phyloP scores from a whole-genome alignment of 208 protist genomes.

The Crithidia mellificae region DNA sequence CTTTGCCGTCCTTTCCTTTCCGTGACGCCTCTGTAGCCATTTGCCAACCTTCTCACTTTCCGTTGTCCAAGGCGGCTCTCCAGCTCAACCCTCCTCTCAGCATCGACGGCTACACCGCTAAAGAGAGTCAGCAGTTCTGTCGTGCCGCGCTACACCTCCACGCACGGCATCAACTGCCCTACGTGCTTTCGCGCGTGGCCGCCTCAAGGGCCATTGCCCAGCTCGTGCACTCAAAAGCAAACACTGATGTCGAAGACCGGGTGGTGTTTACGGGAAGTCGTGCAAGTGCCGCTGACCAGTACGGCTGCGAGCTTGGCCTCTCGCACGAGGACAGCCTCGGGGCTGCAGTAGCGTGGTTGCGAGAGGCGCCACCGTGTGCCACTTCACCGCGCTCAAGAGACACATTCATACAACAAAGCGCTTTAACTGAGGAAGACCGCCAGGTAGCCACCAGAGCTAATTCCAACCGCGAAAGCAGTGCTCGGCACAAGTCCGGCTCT shows the following conservation, averaged over 20 bases:
- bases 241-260: not conserved
- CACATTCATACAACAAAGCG: too few relatives aligned
- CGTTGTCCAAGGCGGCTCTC: not conserved
- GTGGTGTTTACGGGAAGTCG: constrained; percentile 41
- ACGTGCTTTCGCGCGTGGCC: constrained; percentile 62
- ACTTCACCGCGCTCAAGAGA: too few relatives aligned
- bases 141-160: constrained; percentile 23
- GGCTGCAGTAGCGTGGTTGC: constrained; percentile 48
- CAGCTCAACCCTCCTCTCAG: not conserved
- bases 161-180: constrained; percentile 47
- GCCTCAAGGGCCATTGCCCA: constrained; percentile 45
- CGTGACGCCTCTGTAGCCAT: not conserved
- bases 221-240: not conserved
- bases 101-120: constrained; percentile 5
- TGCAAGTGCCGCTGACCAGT: constrained; percentile 17
- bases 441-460: too few relatives aligned
- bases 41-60: not conserved
- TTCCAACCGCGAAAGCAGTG: not conserved
- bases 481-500: not conserved
- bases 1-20: constrained; percentile 1
- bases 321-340: constrained; percentile 54
- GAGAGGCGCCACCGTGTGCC: not conserved
- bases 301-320: constrained; percentile 46
- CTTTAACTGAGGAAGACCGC: too few relatives aligned
- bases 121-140: not conserved